Percentiles rank a stretch among this genome's conserved stretches.
These are phyloP conservation scores for Lactarius psammicola DNA, from an alignment of 768 basidiomycete genomes.

Conservation along the genomic window DNA sequence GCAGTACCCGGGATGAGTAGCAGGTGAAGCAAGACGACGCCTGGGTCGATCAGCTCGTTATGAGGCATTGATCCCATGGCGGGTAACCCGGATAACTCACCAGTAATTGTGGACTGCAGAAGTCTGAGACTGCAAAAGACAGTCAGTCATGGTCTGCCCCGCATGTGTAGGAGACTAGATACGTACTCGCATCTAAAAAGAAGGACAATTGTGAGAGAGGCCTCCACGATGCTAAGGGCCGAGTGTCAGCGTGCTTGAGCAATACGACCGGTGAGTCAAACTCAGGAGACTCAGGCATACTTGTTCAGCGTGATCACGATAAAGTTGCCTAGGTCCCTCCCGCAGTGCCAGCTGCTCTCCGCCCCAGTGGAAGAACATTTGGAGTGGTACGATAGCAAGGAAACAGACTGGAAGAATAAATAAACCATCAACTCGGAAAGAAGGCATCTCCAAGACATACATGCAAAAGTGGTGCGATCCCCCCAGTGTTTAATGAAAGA, in stretches of 20 bases:
- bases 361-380: slow-evolving; percentile 64
- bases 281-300: slow-evolving; percentile 36
- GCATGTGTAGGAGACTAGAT: background rate
- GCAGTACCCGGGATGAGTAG: slow-evolving; percentile 68
- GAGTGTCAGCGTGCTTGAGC: background rate
- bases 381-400: slow-evolving; percentile 63
- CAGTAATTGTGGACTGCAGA: slow-evolving; percentile 67
- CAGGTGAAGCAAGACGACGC: slow-evolving; percentile 69
- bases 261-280: too few relatives aligned
- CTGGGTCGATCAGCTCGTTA: slow-evolving; percentile 37
- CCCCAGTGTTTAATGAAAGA: slow-evolving; percentile 31
- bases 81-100: slow-evolving; percentile 35
- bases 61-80: background rate
- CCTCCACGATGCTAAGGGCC: slow-evolving; percentile 59
- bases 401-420: slow-evolving; percentile 51
- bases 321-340: slow-evolving; percentile 63
- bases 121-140: slow-evolving; percentile 49
- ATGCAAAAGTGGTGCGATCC: slow-evolving; percentile 25
- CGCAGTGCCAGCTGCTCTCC: slow-evolving; percentile 52
- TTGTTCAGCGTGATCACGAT: slow-evolving; percentile 64
- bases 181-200: slow-evolving; percentile 68
- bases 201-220: slow-evolving; percentile 65
- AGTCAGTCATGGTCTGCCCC: background rate
- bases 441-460: slow-evolving; percentile 24
- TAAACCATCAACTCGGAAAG: background rate